Evolutionary conservation across 108 stramenopile genomes (phyloP).

Genomic region (Parietichytrium sp.): DNA sequence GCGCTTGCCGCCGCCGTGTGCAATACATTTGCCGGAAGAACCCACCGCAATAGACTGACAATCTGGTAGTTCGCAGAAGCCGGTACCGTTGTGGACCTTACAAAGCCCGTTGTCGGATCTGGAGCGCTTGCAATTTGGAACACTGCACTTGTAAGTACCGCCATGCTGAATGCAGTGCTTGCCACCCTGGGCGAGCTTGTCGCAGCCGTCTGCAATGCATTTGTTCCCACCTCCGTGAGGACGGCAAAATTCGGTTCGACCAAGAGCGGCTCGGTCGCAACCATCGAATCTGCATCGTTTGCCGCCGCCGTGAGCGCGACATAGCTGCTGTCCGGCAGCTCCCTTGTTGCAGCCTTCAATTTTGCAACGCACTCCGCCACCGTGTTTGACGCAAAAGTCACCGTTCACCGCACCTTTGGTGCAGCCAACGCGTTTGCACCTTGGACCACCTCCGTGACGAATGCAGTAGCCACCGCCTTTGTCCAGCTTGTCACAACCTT

Average conservation of each 20-base stretch:
- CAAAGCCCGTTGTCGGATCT: slow-evolving; percentile 87
- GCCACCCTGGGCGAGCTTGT: slow-evolving; percentile 79
- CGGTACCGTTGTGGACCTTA: slow-evolving; percentile 93
- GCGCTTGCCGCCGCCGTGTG: slow-evolving; percentile 96
- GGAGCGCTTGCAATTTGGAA: slow-evolving; percentile 83
- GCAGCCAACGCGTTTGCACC: slow-evolving; percentile 61
- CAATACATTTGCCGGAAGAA: slow-evolving; percentile 82
- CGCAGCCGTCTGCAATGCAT: slow-evolving; percentile 75
- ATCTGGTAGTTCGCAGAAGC: slow-evolving; percentile 78
- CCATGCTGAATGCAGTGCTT: slow-evolving; percentile 94
- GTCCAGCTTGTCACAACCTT: slow-evolving; percentile 78
- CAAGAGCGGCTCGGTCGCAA: slow-evolving; percentile 80
- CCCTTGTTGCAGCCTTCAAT: slow-evolving; percentile 87
- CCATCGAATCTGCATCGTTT: slow-evolving; percentile 68
- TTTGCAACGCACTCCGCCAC: slow-evolving; percentile 16
- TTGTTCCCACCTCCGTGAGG: slow-evolving; percentile 93
- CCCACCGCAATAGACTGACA: slow-evolving; percentile 91
- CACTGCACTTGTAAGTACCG: slow-evolving; percentile 76
- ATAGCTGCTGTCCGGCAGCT: slow-evolving; percentile 87
- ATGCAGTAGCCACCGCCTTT: slow-evolving; percentile 84
- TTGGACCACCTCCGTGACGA: slow-evolving; percentile 91
- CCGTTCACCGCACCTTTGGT: background rate
- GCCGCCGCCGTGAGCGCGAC: slow-evolving; percentile 85
- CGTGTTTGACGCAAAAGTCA: slow-evolving; percentile 15
- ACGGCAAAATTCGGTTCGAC: slow-evolving; percentile 77